Evolutionary conservation across 2,329 filamentous ascomycete genomes (phyloP), one percentile per base, ranked within the genome.

Genomic region (Zalaria obscura): DNA sequence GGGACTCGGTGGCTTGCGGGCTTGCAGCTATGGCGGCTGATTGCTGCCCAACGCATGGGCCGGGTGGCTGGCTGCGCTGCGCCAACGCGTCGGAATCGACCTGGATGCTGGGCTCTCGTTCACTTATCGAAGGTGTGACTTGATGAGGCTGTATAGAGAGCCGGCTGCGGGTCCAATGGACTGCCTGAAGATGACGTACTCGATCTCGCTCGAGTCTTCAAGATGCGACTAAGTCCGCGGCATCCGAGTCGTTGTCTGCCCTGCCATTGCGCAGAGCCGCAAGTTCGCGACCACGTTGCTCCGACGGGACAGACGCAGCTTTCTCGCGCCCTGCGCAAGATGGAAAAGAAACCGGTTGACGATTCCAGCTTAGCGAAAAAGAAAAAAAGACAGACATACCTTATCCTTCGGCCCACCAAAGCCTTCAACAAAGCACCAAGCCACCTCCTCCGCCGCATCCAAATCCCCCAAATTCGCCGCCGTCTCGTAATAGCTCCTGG

Each of bases 341-440:
- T 8, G 31, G 31, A 33, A 33, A 33, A 33, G n/a, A n/a, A 8
- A n/a, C 2, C 31, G n/a, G 8, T n/a, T 8, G 2, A n/a, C 31
- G 35, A 36, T 7, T 36, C 10, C 35, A 11, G 8, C 8, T 33
- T 3, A 8, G 35, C 25, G 10, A 28, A 37, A 25, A 38, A 34
- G 32, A 38, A 4, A 34, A 5, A 10, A 18, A 38, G 33, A 26
- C 44, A 40, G 32, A 9, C 84, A 64, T 72, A 95, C 89, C 83
- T 94, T 96, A 69, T 98, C 88, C 63, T 96, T 98, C 62, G 87
- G 91, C 56, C 87, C 89, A 29, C 91, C 91, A 63, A 93, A 94
- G n/a, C 91, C 91, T 58, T 95, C 83, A 27, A 93, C 63, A 70
- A 91, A 96, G 67, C 91, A 98, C 86, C 87, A 93, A 31, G 80